Evolutionary conservation across 108 stramenopile genomes (phyloP).

Genomic region (Cylindrotheca fusiformis): DNA sequence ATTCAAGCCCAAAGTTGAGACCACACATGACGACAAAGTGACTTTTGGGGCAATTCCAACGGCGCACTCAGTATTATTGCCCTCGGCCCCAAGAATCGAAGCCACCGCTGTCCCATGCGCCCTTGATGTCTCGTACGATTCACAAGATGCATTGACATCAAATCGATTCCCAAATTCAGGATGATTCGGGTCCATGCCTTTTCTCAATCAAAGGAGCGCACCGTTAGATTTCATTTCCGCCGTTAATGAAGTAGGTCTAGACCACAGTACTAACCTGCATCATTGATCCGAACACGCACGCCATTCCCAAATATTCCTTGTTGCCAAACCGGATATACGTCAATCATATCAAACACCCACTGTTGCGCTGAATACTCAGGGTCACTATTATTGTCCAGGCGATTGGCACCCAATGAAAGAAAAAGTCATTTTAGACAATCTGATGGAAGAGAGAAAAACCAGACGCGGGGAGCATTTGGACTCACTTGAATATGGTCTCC

Average conservation of each 20-base stretch:
- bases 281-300: constrained; percentile 35
- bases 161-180: constrained; percentile 32
- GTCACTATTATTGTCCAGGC: constrained; percentile 4
- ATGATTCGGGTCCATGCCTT: constrained; percentile 30
- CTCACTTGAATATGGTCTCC: too few species aligned
- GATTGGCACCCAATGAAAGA: background rate
- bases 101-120: constrained; percentile 34
- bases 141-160: constrained; percentile 29
- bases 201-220: too few species aligned
- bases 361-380: constrained; percentile 19
- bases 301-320: constrained; percentile 22
- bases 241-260: too few species aligned
- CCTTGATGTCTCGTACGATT: constrained; percentile 2
- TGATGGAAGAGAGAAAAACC: too few species aligned
- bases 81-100: constrained; percentile 11
- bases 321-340: constrained; percentile 28
- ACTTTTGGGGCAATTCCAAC: constrained; percentile 30
- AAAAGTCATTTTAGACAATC: background rate
- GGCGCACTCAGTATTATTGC: constrained; percentile 25
- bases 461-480: too few species aligned
- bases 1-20: background rate
- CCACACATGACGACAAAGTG: constrained; percentile 8
- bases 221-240: too few species aligned
- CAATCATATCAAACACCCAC: constrained; percentile 39
- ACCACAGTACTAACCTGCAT: too few species aligned